Percentiles rank a stretch among this genome's conserved stretches.
Evolutionary conservation across 2,329 filamentous ascomycete genomes (phyloP).

Genomic region (Emmonsia crescens): DNA sequence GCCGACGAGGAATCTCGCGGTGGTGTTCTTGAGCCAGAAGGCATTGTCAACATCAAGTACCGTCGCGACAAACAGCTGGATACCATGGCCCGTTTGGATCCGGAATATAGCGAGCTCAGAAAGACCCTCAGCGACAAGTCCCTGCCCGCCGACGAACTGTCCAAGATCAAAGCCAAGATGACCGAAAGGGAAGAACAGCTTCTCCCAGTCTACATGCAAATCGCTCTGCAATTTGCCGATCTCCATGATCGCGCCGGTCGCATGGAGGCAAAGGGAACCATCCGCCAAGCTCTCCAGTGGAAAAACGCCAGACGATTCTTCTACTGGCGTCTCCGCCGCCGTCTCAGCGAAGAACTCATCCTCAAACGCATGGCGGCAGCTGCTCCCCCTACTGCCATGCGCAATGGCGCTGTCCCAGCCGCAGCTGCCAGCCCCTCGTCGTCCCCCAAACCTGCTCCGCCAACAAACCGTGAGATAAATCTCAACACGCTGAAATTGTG

Average conservation of each 20-base stretch:
- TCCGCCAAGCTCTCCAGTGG: conserved; percentile 77
- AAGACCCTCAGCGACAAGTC: conserved; percentile 59
- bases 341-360: conserved; percentile 95
- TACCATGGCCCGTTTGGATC: conserved; percentile 90
- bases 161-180: conserved; percentile 74
- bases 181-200: conserved; percentile 74
- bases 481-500: conserved; percentile 71
- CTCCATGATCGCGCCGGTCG: conserved; percentile 92
- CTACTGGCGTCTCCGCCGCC: conserved; percentile 97
- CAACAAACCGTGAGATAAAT: conserved; percentile 51
- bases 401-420: conserved; percentile 26
- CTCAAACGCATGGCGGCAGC: conserved; percentile 67
- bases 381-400: conserved; percentile 22
- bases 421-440: conserved; percentile 28
- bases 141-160: conserved; percentile 62
- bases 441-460: conserved; percentile 17
- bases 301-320: conserved; percentile 88
- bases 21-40: conserved; percentile 95
- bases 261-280: conserved; percentile 96
- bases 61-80: conserved; percentile 93
- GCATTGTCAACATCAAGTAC: conserved; percentile 98
- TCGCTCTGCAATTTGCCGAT: conserved; percentile 94
- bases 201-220: conserved; percentile 85
- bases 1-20: conserved; percentile 89
- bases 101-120: conserved; percentile 71